Evolutionary conservation across 345 rosid species (phyloP).

Genomic region (Lumnitzera racemosa): DNA sequence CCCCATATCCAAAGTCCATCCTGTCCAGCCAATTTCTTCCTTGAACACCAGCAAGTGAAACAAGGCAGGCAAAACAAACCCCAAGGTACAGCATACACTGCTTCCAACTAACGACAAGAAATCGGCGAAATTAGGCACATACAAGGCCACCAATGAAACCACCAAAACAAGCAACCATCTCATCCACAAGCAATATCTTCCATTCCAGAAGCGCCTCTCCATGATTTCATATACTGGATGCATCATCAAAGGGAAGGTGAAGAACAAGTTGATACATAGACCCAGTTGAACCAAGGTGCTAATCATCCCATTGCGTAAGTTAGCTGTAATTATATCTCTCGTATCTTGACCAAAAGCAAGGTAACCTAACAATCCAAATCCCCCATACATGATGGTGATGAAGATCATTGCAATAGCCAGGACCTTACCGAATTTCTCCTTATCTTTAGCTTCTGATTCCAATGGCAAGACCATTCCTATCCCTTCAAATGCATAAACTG

Average conservation of each 20-base stretch:
- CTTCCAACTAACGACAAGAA: conserved; percentile 86
- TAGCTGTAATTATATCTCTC: conserved; percentile 69
- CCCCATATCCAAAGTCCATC: conserved; percentile 42
- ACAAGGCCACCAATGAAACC: conserved; percentile 59
- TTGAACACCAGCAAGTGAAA: conserved; percentile 77
- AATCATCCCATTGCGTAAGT: conserved; percentile 50
- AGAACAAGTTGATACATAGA: conserved; percentile 72
- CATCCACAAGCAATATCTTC: conserved; percentile 64
- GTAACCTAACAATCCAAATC: conserved; percentile 68
- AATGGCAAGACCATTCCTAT: conserved; percentile 71
- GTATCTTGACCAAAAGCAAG: conserved; percentile 70
- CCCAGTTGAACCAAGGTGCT: conserved; percentile 67
- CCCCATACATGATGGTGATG: conserved; percentile 51
- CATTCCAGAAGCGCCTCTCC: conserved; percentile 60
- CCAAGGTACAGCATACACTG: conserved; percentile 75
- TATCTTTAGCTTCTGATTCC: conserved; percentile 60
- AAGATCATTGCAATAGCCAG: conserved; percentile 47
- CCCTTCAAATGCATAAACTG: conserved; percentile 74
- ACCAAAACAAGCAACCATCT: conserved; percentile 64
- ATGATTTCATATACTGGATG: conserved; percentile 79
- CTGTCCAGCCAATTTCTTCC: conserved; percentile 66
- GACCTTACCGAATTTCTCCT: conserved; percentile 43
- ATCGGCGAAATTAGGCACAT: conserved; percentile 81
- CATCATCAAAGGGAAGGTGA: conserved; percentile 94
- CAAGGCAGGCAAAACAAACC: conserved; percentile 70